Evolutionary conservation across 2,329 filamentous ascomycete species (phyloP).

Genomic region (Colletotrichum theobromicola): DNA sequence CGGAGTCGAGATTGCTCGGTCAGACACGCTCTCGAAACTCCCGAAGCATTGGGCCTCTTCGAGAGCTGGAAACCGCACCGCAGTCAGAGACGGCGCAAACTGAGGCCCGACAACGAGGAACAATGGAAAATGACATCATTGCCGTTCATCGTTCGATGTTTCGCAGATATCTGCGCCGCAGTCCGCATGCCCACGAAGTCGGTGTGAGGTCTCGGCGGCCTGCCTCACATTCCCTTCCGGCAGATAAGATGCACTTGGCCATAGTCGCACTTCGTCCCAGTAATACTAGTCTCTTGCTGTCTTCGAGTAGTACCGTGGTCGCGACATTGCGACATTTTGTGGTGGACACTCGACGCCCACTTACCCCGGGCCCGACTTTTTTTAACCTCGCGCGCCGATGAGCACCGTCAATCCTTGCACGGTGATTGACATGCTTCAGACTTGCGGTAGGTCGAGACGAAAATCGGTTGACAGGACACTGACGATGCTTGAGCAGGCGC

Average conservation of each 20-base stretch:
- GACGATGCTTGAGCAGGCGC: neutral
- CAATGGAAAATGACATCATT: constrained; percentile 19
- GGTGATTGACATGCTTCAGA: constrained; percentile 4
- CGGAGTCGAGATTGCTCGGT: neutral
- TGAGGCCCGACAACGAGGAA: neutral
- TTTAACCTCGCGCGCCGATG: constrained; percentile 15
- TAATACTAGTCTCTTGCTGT: neutral
- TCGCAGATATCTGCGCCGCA: constrained; percentile 3
- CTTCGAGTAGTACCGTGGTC: neutral
- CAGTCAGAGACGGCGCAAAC: neutral
- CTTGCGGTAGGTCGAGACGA: constrained; percentile 13
- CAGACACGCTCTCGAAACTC: neutral
- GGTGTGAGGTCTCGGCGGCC: neutral
- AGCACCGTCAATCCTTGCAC: constrained; percentile 22
- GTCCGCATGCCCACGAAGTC: neutral
- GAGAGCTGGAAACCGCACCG: neutral
- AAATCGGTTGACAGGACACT: constrained; percentile 3
- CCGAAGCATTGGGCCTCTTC: neutral
- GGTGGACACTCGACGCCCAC: constrained; percentile 21
- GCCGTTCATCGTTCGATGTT: constrained; percentile 1
- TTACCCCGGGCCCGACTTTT: constrained; percentile 19
- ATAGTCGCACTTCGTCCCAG: neutral
- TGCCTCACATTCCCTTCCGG: neutral
- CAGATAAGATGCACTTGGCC: neutral
- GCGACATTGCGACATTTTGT: constrained; percentile 11